Percentiles rank a stretch among this genome's conserved stretches.
Evolutionary conservation across 495 filamentous ascomycete species (phyloP).

Genomic region (Aspergillus hancockii): DNA sequence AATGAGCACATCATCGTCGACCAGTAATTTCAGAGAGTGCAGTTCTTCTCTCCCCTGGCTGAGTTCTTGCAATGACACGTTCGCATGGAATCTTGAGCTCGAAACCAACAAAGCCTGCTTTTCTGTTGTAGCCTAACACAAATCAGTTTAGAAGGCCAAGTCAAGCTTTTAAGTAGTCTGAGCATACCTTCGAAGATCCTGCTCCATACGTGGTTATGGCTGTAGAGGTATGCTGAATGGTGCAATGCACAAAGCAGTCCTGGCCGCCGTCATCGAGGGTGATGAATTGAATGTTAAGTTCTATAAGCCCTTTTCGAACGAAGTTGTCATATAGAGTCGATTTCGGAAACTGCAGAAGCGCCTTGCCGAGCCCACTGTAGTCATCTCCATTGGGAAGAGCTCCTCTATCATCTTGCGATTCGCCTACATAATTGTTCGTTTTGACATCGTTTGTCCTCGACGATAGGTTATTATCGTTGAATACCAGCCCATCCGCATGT

Average conservation of each 20-base stretch:
- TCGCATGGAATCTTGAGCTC: not conserved
- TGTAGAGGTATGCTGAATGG: not conserved
- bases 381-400: not conserved
- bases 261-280: not conserved
- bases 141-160: not conserved
- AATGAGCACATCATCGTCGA: slow-evolving; percentile 6
- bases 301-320: not conserved
- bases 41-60: not conserved
- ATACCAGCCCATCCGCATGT: not conserved
- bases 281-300: not conserved
- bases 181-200: slow-evolving; percentile 3
- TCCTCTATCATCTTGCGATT: not conserved
- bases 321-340: not conserved
- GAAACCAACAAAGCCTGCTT: not conserved
- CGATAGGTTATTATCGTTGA: not conserved
- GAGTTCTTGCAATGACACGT: not conserved
- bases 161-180: not conserved
- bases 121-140: not conserved
- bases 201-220: not conserved
- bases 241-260: not conserved
- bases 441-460: not conserved
- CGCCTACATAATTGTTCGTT: not conserved
- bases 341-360: not conserved
- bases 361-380: not conserved
- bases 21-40: not conserved